A percentile compares a stretch with the other conserved stretches of the same genome.
Conservation (phyloP, 352 stramenopile species). For the Peronospora destructor region DNA sequence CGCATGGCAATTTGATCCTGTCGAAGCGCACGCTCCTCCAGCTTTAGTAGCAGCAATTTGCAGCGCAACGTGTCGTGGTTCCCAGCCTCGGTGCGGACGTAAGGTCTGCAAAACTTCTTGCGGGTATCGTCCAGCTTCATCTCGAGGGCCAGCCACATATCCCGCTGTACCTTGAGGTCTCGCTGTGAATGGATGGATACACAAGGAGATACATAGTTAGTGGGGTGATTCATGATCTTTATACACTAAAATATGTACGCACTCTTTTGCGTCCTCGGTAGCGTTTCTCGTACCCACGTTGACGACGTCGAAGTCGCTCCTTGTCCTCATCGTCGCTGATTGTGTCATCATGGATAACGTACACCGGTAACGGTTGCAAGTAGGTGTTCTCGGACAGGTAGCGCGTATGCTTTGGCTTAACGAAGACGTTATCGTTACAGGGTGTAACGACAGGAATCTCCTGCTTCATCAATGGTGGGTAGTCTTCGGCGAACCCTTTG, state of each 20-base stretch:
- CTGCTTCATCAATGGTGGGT: conserved; percentile 7
- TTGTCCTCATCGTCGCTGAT: conserved; percentile 15
- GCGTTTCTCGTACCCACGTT: conserved; percentile 37
- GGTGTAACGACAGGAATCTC: not conserved
- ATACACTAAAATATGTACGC: conserved; percentile 14
- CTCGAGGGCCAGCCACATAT: conserved; percentile 29
- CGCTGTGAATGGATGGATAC: conserved; percentile 11
- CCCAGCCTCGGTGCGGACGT: conserved; percentile 4
- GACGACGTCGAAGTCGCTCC: conserved; percentile 30
- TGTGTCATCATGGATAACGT: not conserved
- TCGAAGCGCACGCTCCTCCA: conserved; percentile 24
- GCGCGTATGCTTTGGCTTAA: conserved; percentile 6
- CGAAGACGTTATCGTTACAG: not conserved
- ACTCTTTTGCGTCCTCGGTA: conserved; percentile 40
- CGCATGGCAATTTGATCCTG: conserved; percentile 24
- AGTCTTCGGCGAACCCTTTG: conserved; percentile 1
- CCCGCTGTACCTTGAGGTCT: conserved; percentile 25
- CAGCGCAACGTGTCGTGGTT: not conserved
- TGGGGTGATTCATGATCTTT: conserved; percentile 3
- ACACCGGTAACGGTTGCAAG: not conserved
- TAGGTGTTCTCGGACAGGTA: not conserved
- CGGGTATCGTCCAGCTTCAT: conserved; percentile 21
- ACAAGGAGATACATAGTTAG: conserved; percentile 8
- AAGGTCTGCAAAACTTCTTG: conserved; percentile 14
- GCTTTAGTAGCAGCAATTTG: conserved; percentile 17